Percentiles rank a stretch among this genome's conserved stretches.
phyloP scores from a whole-genome alignment of 768 basidiomycete genomes.

The Galerina marginata region DNA sequence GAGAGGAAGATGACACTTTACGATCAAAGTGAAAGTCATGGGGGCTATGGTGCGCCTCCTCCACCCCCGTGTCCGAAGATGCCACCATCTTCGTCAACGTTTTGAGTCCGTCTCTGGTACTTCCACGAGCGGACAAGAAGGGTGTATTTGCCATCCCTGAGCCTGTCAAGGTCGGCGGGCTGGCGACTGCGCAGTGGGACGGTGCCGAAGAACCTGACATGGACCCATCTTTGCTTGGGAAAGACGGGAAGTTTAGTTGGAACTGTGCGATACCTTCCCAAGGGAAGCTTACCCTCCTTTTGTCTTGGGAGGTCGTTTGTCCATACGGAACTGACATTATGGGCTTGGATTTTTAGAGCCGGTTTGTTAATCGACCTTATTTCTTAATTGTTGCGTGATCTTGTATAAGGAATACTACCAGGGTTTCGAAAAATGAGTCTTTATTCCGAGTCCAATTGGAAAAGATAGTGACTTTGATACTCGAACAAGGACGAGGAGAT shows the following conservation, averaged over 20 bases:
- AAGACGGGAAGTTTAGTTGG: slow-evolving; percentile 31
- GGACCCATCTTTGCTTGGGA: slow-evolving; percentile 30
- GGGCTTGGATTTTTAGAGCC: too few species aligned
- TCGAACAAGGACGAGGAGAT: too few species aligned
- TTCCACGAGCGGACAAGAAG: slow-evolving; percentile 6
- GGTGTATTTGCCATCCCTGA: slow-evolving; percentile 16
- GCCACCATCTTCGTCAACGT: slow-evolving; percentile 49
- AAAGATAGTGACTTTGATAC: too few species aligned
- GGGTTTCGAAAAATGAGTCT: too few species aligned
- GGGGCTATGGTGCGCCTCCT: background rate
- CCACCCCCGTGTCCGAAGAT: background rate
- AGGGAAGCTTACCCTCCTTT: slow-evolving; percentile 22
- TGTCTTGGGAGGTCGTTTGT: slow-evolving; percentile 27
- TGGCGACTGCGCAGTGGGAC: slow-evolving; percentile 43
- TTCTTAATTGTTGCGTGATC: too few species aligned
- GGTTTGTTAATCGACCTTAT: too few species aligned
- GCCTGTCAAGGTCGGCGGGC: slow-evolving; percentile 30
- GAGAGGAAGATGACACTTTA: slow-evolving; percentile 29
- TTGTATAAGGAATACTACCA: too few species aligned
- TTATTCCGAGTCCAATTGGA: too few species aligned
- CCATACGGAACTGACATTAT: background rate
- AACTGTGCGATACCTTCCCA: slow-evolving; percentile 24
- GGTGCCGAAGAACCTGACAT: slow-evolving; percentile 35
- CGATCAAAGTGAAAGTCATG: slow-evolving; percentile 37
- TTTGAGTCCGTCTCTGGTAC: slow-evolving; percentile 33